These are phyloP conservation scores for Botrytis elliptica DNA, from an alignment of 2,329 filamentous ascomycete species.

Conservation along the genomic window DNA sequence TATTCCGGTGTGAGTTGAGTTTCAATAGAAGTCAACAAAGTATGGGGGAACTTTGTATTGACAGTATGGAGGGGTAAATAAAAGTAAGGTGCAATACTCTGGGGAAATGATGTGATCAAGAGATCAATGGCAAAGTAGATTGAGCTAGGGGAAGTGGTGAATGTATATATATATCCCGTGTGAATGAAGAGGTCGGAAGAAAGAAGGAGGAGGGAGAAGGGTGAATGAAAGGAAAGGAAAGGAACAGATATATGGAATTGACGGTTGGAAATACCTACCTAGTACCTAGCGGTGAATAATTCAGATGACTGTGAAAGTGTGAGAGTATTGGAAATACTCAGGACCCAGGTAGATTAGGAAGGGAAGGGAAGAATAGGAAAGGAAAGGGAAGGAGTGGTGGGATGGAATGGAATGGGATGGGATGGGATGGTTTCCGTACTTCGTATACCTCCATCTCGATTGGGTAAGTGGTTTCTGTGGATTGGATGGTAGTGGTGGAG, in stretches of 20 bases:
- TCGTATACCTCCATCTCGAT: neutral
- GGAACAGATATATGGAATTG: slow-evolving; percentile 3
- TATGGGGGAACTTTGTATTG: neutral
- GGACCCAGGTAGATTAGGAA: too few relatives aligned
- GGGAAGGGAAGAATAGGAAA: neutral
- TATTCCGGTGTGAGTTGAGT: neutral
- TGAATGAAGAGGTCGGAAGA: neutral
- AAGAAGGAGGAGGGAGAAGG: neutral
- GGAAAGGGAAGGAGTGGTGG: too few relatives aligned
- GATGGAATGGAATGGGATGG: too few relatives aligned
- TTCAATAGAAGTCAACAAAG: neutral
- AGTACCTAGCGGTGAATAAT: slow-evolving; percentile 3
- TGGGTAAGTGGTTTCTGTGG: neutral
- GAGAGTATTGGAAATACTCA: neutral
- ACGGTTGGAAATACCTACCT: neutral
- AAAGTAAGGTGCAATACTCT: slow-evolving; percentile 7
- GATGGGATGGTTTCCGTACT: neutral
- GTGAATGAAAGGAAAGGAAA: neutral
- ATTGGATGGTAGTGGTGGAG: neutral
- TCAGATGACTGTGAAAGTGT: neutral
- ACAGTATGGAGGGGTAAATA: neutral
- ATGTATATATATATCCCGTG: neutral
- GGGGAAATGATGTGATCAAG: slow-evolving; percentile 16
- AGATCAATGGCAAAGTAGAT: neutral
- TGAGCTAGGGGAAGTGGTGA: neutral